These are phyloP conservation scores for Nosema muscidifuracis DNA, from an alignment of 371 early-diverging fungal genomes.

Conservation along the genomic window DNA sequence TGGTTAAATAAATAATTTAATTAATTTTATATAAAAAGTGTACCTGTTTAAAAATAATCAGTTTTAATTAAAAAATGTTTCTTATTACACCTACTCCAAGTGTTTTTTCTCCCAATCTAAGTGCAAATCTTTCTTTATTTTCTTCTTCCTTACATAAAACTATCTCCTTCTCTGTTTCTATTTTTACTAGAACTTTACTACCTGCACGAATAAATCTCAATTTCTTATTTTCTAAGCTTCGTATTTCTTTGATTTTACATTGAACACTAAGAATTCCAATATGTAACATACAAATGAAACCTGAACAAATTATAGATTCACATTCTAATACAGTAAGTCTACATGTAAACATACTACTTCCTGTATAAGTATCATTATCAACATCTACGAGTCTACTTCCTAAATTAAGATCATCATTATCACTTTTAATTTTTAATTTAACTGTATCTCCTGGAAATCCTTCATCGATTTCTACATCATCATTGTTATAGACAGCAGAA, in stretches of 20 bases:
- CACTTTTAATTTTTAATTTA: slow-evolving; percentile 54
- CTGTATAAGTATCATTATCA: slow-evolving; percentile 19
- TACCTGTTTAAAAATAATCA: background rate
- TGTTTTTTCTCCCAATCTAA: slow-evolving; percentile 61
- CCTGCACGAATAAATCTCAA: slow-evolving; percentile 57
- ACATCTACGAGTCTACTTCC: slow-evolving; percentile 50
- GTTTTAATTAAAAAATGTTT: slow-evolving; percentile 51
- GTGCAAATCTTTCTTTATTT: slow-evolving; percentile 58
- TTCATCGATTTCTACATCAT: slow-evolving; percentile 60
- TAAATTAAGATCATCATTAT: slow-evolving; percentile 53
- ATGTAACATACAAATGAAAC: slow-evolving; percentile 62
- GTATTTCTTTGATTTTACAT: slow-evolving; percentile 55
- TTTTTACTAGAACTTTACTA: slow-evolving; percentile 56
- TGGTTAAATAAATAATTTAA: background rate
- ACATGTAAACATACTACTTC: slow-evolving; percentile 55
- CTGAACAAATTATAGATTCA: slow-evolving; percentile 55
- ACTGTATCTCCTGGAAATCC: slow-evolving; percentile 57
- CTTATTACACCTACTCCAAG: slow-evolving; percentile 61
- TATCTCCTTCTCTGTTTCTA: slow-evolving; percentile 39
- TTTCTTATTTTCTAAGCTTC: slow-evolving; percentile 56
- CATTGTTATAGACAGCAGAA: slow-evolving; percentile 48
- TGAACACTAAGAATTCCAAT: slow-evolving; percentile 43
- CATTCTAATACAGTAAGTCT: slow-evolving; percentile 56
- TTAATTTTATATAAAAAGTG: background rate
- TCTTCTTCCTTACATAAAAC: slow-evolving; percentile 32